Percentiles rank a stretch among this genome's conserved stretches.
These are phyloP conservation scores for Usnea hakonensis DNA, from an alignment of 495 filamentous ascomycete genomes.

Conservation along the genomic window DNA sequence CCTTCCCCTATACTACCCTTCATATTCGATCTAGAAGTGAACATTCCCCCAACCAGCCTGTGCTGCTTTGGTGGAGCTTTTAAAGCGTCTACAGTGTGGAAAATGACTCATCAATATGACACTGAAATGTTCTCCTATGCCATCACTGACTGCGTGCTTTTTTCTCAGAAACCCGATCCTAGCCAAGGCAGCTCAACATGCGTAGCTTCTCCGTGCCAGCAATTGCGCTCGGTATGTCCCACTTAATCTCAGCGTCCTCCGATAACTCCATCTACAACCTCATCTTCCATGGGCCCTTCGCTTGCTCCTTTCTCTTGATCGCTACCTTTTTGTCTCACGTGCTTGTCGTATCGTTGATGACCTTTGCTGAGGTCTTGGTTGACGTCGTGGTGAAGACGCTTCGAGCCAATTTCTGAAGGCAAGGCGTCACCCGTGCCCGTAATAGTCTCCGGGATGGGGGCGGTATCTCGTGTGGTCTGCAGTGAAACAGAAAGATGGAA, in stretches of 20 bases:
- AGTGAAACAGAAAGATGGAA: neutral
- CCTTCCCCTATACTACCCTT: too few relatives aligned
- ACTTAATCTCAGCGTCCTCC: slow-evolving; percentile 31
- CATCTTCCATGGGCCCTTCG: slow-evolving; percentile 27
- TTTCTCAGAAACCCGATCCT: too few relatives aligned
- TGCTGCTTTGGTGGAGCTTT: too few relatives aligned
- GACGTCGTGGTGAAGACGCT: slow-evolving; percentile 32
- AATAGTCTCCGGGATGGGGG: slow-evolving; percentile 40
- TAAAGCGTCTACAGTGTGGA: too few relatives aligned
- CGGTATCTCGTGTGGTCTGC: slow-evolving; percentile 34
- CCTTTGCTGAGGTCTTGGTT: slow-evolving; percentile 32
- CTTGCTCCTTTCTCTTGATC: slow-evolving; percentile 35
- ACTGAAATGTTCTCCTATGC: too few relatives aligned
- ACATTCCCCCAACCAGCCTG: too few relatives aligned
- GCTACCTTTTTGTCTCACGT: slow-evolving; percentile 34
- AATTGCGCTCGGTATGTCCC: neutral
- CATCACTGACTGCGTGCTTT: too few relatives aligned
- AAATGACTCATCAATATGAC: too few relatives aligned
- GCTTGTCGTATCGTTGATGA: slow-evolving; percentile 37
- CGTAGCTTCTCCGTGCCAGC: neutral
- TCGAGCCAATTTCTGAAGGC: slow-evolving; percentile 39
- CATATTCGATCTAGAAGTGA: too few relatives aligned
- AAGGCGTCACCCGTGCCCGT: slow-evolving; percentile 45
- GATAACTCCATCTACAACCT: slow-evolving; percentile 23
- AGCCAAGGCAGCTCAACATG: too few relatives aligned